Conservation (phyloP, 164 flowering plant species). For the Annona cherimola region DNA sequence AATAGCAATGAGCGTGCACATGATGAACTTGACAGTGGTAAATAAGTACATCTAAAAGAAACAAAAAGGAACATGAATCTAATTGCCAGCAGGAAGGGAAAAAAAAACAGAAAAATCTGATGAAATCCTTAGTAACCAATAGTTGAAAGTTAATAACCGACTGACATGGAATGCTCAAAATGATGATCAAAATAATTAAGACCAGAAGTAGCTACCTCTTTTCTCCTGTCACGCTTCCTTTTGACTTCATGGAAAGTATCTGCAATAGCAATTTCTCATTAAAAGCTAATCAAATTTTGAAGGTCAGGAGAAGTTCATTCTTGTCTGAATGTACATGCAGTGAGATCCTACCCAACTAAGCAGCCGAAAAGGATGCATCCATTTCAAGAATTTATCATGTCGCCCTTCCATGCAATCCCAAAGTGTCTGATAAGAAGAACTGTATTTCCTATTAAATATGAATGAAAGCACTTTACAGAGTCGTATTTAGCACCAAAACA, state of each 20-base stretch:
- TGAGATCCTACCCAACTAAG: not conserved
- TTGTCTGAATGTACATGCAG: too few species aligned
- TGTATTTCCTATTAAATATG: not conserved
- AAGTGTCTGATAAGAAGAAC: not conserved
- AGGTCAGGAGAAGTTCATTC: not conserved
- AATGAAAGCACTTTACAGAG: too few species aligned
- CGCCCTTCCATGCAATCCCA: not conserved
- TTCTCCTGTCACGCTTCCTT: conserved; percentile 74
- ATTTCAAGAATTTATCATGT: not conserved
- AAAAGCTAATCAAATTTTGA: not conserved
- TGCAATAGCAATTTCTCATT: conserved; percentile 22
- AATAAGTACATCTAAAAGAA: too few species aligned
- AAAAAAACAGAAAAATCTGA: not conserved
- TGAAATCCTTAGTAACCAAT: not conserved
- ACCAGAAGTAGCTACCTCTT: conserved; percentile 49
- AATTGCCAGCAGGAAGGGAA: too few species aligned
- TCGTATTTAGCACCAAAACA: too few species aligned
- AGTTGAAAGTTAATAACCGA: not conserved
- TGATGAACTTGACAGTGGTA: too few species aligned
- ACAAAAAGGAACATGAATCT: too few species aligned
- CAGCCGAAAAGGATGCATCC: not conserved
- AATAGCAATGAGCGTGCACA: too few species aligned
- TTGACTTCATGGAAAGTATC: conserved; percentile 88
- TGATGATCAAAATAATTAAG: not conserved
- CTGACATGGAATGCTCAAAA: not conserved